Conservation (phyloP, 2,329 filamentous ascomycete species). For the Remersonia thermophila region DNA sequence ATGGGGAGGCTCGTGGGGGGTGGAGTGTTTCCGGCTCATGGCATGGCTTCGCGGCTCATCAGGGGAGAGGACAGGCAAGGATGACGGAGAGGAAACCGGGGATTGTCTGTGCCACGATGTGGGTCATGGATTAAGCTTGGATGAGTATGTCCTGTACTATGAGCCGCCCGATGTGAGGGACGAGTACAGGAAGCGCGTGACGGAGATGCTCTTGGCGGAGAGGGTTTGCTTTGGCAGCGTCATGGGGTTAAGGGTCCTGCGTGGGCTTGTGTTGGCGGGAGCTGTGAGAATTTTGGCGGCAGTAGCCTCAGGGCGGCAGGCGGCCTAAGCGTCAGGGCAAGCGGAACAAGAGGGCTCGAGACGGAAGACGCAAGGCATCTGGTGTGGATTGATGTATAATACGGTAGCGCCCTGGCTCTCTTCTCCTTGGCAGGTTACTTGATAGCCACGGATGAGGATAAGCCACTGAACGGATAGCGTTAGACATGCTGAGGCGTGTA, state of each 20-base stretch:
- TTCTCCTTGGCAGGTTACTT: no score
- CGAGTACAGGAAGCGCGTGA: slow-evolving; percentile 27
- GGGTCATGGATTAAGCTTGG: slow-evolving; percentile 30
- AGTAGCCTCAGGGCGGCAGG: no score
- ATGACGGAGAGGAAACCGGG: slow-evolving; percentile 27
- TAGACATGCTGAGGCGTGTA: no score
- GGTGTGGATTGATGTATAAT: no score
- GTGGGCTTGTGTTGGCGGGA: slow-evolving; percentile 21
- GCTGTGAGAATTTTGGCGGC: neutral
- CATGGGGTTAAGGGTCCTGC: slow-evolving; percentile 22
- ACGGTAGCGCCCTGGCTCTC: no score
- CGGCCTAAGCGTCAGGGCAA: no score
- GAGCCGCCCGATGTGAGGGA: slow-evolving; percentile 19
- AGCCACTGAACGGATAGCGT: no score
- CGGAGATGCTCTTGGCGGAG: slow-evolving; percentile 34
- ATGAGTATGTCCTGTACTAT: slow-evolving; percentile 32
- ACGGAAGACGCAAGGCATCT: no score
- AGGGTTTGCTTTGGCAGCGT: slow-evolving; percentile 26
- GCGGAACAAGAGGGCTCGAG: no score
- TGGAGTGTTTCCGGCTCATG: slow-evolving; percentile 31
- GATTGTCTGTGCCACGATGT: slow-evolving; percentile 25
- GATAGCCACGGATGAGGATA: no score
- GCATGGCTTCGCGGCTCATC: slow-evolving; percentile 32
- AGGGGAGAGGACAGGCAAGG: slow-evolving; percentile 10
- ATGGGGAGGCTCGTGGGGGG: slow-evolving; percentile 27